Evolutionary conservation across 495 filamentous ascomycete genomes (phyloP), one percentile per base, ranked within the genome.

Genomic region (Penicillium lividum): DNA sequence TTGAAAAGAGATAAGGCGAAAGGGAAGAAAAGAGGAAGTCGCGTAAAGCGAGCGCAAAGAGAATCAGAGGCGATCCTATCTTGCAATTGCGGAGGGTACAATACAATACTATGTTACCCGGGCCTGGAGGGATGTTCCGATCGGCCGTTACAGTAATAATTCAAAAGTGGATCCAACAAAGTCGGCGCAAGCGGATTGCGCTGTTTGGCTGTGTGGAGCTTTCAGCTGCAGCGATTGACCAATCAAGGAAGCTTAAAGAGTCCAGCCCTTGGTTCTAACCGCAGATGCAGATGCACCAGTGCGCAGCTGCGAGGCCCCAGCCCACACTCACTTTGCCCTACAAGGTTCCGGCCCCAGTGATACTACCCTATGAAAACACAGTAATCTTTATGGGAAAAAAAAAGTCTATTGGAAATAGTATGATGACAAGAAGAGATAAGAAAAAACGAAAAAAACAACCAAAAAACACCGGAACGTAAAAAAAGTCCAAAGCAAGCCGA

Each of bases 341-440:
- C 43, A 10, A 16, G 11, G 40, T 13, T 22, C 22, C 22, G 22
- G 22, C 40, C 13, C 13, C 10, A 44, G 42, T 30, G 13, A 36
- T 50, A 18, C 47, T 33, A 16, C 47, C 30, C 47, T 50, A n/a
- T n/a, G 18, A 29, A 49, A 31, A 25, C 29, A 30, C 27, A 54
- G 15, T 30, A 28, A 34, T 25, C 11, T n/a, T 46, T 28, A 16
- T 58, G 31, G 51, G n/a, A n/a, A 55, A 47, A 36, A 52, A 62
- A 53, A 67, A 67, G 59, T 73, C 52, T 67, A 71, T 68, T 68
- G 60, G 28, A 64, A 71, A 43, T 58, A 67, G 63, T 68, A 64
- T 69, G 57, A 58, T 59, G 55, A 71, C 61, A 66, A 47, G 60
- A 65, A 63, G 54, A 51, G 28, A 30, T 36, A 59, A 48, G 66